These are phyloP conservation scores for Colletotrichum chrysophilum DNA, from an alignment of 2,329 filamentous ascomycete species.

Conservation along the genomic window DNA sequence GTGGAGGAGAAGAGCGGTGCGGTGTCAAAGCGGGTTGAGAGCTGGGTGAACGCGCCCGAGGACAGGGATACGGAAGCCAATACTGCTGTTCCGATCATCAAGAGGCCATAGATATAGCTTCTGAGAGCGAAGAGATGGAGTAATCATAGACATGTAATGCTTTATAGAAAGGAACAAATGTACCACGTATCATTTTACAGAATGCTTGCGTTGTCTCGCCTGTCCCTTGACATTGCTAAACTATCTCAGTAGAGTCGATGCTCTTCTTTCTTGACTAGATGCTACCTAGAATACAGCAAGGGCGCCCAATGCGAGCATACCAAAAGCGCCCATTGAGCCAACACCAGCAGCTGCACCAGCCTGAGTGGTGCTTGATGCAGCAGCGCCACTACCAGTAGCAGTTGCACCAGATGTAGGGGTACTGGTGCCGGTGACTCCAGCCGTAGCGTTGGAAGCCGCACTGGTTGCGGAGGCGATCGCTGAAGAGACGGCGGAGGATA, in stretches of 20 bases:
- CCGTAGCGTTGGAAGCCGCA: not conserved
- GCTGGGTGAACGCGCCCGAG: not conserved
- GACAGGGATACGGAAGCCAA: not conserved
- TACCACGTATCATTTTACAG: not conserved
- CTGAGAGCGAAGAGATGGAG: not conserved
- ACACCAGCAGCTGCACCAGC: not conserved
- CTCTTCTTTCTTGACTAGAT: not conserved
- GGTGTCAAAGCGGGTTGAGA: not conserved
- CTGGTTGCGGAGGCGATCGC: not conserved
- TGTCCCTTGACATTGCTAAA: accelerated
- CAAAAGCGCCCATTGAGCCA: not conserved
- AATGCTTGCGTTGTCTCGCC: accelerated
- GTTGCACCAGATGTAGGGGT: not conserved
- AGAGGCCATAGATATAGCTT: not conserved
- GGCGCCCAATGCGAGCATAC: conserved; percentile 14
- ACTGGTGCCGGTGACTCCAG: not conserved
- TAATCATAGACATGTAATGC: not conserved
- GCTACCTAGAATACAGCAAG: conserved; percentile 1
- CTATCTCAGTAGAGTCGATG: not conserved
- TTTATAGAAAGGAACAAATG: not conserved
- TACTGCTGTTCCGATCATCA: not conserved
- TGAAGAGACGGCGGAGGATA: not conserved
- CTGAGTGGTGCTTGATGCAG: not conserved
- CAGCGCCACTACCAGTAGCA: not conserved
- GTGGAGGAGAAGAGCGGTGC: not conserved